phyloP scores from a whole-genome alignment of 345 rosid genomes.

The Hibiscus mutabilis region DNA sequence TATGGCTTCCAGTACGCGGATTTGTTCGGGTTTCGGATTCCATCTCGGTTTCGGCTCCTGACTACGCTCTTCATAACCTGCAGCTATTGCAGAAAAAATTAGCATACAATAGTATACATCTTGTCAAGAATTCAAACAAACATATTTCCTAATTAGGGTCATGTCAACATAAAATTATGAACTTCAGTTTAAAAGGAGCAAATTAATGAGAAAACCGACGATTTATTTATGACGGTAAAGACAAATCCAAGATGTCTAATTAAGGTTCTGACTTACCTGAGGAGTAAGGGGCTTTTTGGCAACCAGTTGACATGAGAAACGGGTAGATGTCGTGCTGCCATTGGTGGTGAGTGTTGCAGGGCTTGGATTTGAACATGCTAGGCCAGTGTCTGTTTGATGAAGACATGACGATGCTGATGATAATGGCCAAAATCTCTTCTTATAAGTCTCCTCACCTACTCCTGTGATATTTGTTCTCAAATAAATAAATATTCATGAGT shows the following conservation, averaged over 20 bases:
- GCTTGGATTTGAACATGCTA: constrained; percentile 98
- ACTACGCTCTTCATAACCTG: constrained; percentile 80
- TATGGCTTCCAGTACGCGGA: constrained; percentile 85
- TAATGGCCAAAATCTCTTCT: constrained; percentile 24
- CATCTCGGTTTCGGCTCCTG: constrained; percentile 99
- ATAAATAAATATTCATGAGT: constrained; percentile 14
- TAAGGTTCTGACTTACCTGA: constrained; percentile 38
- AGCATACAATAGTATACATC: neutral
- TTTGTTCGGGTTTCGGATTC: constrained; percentile 99
- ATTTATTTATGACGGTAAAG: neutral
- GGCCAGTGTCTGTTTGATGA: constrained; percentile 99
- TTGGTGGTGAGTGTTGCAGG: constrained; percentile 73
- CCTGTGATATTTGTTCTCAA: constrained; percentile 12
- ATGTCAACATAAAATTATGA: neutral
- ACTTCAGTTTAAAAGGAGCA: neutral
- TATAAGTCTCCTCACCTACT: constrained; percentile 56
- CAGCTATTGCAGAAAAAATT: constrained; percentile 10
- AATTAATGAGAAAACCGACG: constrained; percentile 7
- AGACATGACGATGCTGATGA: constrained; percentile 47
- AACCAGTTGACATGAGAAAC: constrained; percentile 42
- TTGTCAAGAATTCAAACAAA: neutral
- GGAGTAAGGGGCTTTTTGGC: constrained; percentile 53
- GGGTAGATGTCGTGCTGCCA: constrained; percentile 89
- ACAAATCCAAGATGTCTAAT: neutral
- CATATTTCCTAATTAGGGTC: neutral